Evolutionary conservation across 176 grass and related monocot genomes (phyloP).

Genomic region (Eremochloa ophiuroides): DNA sequence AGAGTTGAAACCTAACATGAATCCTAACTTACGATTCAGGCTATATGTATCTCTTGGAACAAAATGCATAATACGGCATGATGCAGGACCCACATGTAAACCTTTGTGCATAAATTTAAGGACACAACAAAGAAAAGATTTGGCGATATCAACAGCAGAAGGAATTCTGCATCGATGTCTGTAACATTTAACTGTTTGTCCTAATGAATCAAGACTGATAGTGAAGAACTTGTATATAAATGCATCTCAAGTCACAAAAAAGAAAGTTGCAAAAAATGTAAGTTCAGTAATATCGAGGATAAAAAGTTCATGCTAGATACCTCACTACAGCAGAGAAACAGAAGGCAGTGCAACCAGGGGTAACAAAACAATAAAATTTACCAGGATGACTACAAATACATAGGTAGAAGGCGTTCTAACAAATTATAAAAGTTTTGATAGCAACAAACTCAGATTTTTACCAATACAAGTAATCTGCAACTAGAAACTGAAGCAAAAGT

Average conservation of each 20-base stretch:
- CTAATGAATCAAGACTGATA: neutral
- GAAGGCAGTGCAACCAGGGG: neutral
- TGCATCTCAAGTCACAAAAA: slow-evolving; percentile 2
- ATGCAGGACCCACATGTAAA: neutral
- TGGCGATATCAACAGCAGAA: neutral
- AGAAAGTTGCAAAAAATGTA: neutral
- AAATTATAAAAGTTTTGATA: neutral
- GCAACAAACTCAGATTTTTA: neutral
- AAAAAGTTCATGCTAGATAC: neutral
- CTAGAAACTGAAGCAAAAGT: neutral
- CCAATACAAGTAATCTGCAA: neutral
- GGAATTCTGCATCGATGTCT: neutral
- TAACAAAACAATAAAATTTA: neutral
- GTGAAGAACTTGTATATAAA: neutral
- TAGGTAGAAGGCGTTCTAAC: neutral
- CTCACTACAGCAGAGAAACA: neutral
- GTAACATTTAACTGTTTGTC: slow-evolving; percentile 11
- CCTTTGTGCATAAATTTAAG: slow-evolving; percentile 1
- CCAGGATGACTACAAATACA: neutral
- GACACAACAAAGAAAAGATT: neutral
- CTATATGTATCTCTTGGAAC: slow-evolving; percentile 31
- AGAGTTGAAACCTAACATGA: no score
- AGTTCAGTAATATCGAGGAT: neutral
- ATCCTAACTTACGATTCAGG: no score
- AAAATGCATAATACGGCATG: neutral